phyloP scores from a whole-genome alignment of 2,329 filamentous ascomycete genomes.

The Fusarium miscanthi region DNA sequence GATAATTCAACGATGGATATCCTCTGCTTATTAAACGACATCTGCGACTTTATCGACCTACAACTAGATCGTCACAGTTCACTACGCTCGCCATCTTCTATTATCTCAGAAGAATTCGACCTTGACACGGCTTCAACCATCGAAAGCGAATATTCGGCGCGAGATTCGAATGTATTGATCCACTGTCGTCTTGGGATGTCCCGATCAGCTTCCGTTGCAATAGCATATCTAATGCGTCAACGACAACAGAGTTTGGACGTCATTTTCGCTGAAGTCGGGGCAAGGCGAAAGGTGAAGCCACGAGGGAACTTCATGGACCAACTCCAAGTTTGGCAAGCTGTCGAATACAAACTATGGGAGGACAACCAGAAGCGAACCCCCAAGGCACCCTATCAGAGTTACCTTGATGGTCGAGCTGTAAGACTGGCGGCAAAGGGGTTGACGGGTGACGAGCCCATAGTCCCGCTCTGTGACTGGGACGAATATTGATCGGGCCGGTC shows the following conservation, averaged over 20 bases:
- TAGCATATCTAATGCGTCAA: conserved; percentile 50
- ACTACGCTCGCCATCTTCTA: neutral
- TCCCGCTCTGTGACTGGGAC: conserved; percentile 11
- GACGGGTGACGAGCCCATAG: conserved; percentile 38
- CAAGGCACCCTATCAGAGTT: conserved; percentile 43
- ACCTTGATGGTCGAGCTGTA: conserved; percentile 31
- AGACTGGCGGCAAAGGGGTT: conserved; percentile 36
- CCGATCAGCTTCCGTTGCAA: conserved; percentile 46
- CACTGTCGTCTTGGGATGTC: conserved; percentile 51
- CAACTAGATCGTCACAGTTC: conserved; percentile 13
- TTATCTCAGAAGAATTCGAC: neutral
- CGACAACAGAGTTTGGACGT: conserved; percentile 24
- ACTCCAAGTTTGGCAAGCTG: conserved; percentile 48
- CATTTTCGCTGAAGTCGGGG: conserved; percentile 35
- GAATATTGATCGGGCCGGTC: conserved; percentile 10
- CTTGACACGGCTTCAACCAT: conserved; percentile 9
- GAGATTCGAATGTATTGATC: conserved; percentile 43
- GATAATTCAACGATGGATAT: conserved; percentile 43
- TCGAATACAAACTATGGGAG: conserved; percentile 47
- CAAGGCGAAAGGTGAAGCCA: conserved; percentile 42
- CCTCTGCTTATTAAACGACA: conserved; percentile 33
- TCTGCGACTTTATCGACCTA: conserved; percentile 45
- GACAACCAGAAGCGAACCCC: conserved; percentile 41
- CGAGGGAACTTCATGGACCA: conserved; percentile 48
- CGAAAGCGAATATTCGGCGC: conserved; percentile 2